phyloP scores from a whole-genome alignment of 495 filamentous ascomycete species.

The Hyaloscypha hepaticicola region DNA sequence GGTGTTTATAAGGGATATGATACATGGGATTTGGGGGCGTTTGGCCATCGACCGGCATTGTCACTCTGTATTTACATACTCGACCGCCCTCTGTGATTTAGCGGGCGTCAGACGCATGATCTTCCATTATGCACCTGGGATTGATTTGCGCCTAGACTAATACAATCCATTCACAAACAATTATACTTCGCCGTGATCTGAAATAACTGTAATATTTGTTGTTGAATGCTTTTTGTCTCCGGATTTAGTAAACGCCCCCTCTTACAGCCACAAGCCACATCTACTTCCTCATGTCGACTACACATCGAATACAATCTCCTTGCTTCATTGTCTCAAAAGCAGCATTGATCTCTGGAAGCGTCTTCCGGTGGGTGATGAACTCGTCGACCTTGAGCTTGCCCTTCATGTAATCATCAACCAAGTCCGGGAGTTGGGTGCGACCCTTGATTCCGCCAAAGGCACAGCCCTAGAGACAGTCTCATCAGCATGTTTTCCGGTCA shows the following conservation, averaged over 20 bases:
- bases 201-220: too few relatives aligned
- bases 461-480: conserved; percentile 54
- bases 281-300: conserved; percentile 55
- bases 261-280: background rate
- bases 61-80: conserved; percentile 22
- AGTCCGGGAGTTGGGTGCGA: conserved; percentile 81
- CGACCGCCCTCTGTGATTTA: conserved; percentile 16
- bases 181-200: background rate
- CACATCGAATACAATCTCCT: conserved; percentile 93
- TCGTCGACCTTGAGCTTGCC: conserved; percentile 97
- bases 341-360: conserved; percentile 74
- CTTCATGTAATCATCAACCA: conserved; percentile 86
- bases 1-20: background rate
- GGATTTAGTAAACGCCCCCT: background rate
- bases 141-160: conserved; percentile 21
- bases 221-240: background rate
- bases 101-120: conserved; percentile 25
- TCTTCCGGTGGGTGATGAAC: conserved; percentile 96
- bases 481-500: conserved; percentile 3
- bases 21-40: conserved; percentile 12
- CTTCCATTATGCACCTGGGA: conserved; percentile 4
- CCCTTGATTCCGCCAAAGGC: conserved; percentile 99
- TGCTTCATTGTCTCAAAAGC: conserved; percentile 94
- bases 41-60: conserved; percentile 20
- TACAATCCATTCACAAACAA: conserved; percentile 8